Percentiles rank a stretch among this genome's conserved stretches.
Conservation (phyloP, 2,329 filamentous ascomycete genomes). For the Sporothrix inflata region DNA sequence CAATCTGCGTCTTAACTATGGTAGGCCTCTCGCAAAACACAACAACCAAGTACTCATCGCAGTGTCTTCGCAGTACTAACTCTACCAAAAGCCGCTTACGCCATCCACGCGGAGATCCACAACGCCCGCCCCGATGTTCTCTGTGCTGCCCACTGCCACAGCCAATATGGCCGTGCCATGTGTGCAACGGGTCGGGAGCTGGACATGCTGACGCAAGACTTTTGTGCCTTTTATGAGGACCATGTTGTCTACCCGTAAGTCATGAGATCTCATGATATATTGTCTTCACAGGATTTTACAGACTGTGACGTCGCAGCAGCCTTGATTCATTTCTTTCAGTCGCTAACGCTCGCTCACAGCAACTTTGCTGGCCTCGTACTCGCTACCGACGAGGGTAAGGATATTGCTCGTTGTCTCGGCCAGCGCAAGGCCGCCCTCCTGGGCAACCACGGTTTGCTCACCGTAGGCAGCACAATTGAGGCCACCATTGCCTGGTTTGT, state of each 20-base stretch:
- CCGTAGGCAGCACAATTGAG: slow-evolving; percentile 54
- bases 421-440: slow-evolving; percentile 56
- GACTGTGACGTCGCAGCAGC: no score
- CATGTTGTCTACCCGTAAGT: slow-evolving; percentile 43
- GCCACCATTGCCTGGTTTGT: slow-evolving; percentile 58
- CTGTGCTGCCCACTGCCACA: slow-evolving; percentile 59
- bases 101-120: slow-evolving; percentile 51
- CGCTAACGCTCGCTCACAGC: not conserved
- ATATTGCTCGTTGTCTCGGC: slow-evolving; percentile 53
- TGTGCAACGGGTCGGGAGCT: slow-evolving; percentile 62
- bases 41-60: no score
- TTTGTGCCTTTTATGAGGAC: slow-evolving; percentile 61
- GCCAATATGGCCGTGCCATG: slow-evolving; percentile 59
- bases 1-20: slow-evolving; percentile 28
- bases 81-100: slow-evolving; percentile 29
- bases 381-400: slow-evolving; percentile 41
- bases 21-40: not conserved
- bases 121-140: slow-evolving; percentile 56
- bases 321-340: not conserved
- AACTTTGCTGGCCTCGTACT: slow-evolving; percentile 57
- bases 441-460: slow-evolving; percentile 59
- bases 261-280: no score
- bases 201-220: slow-evolving; percentile 67
- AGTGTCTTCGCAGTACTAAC: not conserved
- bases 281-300: no score